Percentiles rank a stretch among this genome's conserved stretches.
Conservation (phyloP, 1,284 basidiomycete genomes). For the Sanghuangporus sanghuang region DNA sequence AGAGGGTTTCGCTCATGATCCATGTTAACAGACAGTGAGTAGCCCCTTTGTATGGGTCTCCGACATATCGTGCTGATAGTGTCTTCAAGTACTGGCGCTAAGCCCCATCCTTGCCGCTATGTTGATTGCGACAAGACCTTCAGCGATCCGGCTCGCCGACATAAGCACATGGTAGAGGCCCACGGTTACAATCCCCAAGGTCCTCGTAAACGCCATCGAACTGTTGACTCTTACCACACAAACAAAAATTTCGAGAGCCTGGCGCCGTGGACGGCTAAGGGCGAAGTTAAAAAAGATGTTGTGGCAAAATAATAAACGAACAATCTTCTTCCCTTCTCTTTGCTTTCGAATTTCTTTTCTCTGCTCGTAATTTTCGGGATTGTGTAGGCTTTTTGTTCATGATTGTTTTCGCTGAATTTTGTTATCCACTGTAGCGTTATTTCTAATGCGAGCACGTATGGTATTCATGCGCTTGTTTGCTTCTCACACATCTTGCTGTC, state of each 20-base stretch:
- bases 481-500: neutral
- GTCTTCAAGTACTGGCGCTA: constrained; percentile 44
- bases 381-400: neutral
- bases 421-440: constrained; percentile 4
- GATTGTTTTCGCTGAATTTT: neutral
- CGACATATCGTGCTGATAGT: constrained; percentile 12
- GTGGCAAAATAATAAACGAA: neutral
- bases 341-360: neutral
- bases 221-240: constrained; percentile 20
- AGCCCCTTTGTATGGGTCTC: constrained; percentile 5
- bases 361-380: neutral
- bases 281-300: neutral
- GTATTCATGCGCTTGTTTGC: neutral
- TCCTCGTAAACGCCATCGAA: constrained; percentile 38
- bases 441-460: neutral
- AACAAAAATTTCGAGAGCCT: constrained; percentile 12
- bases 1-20: constrained; percentile 56
- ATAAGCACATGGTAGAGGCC: constrained; percentile 50
- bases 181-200: constrained; percentile 46
- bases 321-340: neutral
- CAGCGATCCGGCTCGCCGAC: constrained; percentile 58
- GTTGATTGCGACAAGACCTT: constrained; percentile 43
- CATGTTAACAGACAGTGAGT: constrained; percentile 59
- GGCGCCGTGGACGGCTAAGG: constrained; percentile 10
- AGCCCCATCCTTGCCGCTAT: constrained; percentile 51